These are phyloP conservation scores for Tetracladium maxilliforme DNA, from an alignment of 2,329 filamentous ascomycete genomes.

Conservation along the genomic window DNA sequence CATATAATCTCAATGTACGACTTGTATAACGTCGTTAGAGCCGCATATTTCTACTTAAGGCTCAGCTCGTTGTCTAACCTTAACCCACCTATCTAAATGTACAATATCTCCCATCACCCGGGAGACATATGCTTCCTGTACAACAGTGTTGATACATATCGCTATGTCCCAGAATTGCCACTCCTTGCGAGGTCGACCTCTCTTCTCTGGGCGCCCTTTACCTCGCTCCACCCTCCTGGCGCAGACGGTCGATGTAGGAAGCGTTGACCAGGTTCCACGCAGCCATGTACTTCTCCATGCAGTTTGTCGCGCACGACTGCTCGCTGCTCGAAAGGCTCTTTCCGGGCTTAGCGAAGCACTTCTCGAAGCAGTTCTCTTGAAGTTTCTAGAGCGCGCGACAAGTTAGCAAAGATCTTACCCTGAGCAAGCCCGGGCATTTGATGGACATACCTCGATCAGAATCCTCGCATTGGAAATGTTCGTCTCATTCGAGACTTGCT, in stretches of 20 bases:
- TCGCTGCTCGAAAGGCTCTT: conserved; percentile 52
- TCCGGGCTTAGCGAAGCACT: conserved; percentile 59
- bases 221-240: conserved; percentile 12
- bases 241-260: conserved; percentile 39
- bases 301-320: conserved; percentile 55
- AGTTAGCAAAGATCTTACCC: conserved; percentile 1
- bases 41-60: no score
- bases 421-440: conserved; percentile 1
- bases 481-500: conserved; percentile 40
- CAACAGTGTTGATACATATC: no score
- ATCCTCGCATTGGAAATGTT: conserved; percentile 51
- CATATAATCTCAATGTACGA: no score
- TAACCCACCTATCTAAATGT: no score
- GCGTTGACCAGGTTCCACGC: conserved; percentile 64
- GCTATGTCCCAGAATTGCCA: no score
- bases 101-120: no score
- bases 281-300: conserved; percentile 76
- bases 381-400: conserved; percentile 41
- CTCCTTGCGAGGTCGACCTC: no score
- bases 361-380: conserved; percentile 69
- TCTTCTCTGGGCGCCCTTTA: conserved; percentile 8
- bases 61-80: no score
- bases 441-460: conserved; percentile 48
- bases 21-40: no score
- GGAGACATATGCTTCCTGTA: no score